A percentile compares a stretch with the other conserved stretches of the same genome.
phyloP scores from a whole-genome alignment of 2,329 filamentous ascomycete genomes.

The Huntiella decipiens region DNA sequence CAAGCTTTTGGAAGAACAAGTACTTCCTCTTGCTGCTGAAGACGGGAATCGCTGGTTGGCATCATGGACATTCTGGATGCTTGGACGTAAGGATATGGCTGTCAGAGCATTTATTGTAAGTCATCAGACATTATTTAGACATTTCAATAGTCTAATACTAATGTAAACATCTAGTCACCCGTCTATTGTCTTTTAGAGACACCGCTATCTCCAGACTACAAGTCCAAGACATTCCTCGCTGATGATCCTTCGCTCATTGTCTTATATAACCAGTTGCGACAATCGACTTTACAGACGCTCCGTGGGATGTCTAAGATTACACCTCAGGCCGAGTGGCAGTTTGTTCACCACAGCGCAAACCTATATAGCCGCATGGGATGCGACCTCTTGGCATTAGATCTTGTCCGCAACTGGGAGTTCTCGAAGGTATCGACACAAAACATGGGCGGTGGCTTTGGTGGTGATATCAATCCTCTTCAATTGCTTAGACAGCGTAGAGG shows the following conservation, averaged over 20 bases:
- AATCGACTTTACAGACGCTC: conserved; percentile 64
- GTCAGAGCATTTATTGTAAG: conserved; percentile 65
- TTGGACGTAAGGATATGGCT: conserved; percentile 63
- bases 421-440: conserved; percentile 25
- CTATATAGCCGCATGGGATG: conserved; percentile 86
- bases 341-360: conserved; percentile 68
- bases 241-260: conserved; percentile 82
- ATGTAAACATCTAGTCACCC: conserved; percentile 38
- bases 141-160: neutral
- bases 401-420: conserved; percentile 74
- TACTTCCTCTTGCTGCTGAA: conserved; percentile 56
- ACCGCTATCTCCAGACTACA: conserved; percentile 47
- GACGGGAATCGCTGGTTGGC: conserved; percentile 86
- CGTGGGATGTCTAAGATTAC: conserved; percentile 68
- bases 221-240: conserved; percentile 62
- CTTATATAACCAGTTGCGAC: conserved; percentile 69
- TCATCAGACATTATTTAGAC: conserved; percentile 7
- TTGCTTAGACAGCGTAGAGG: conserved; percentile 46
- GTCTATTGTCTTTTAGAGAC: conserved; percentile 55
- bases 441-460: conserved; percentile 21
- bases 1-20: conserved; percentile 57
- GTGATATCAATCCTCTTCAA: conserved; percentile 41
- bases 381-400: conserved; percentile 68
- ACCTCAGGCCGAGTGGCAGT: conserved; percentile 67
- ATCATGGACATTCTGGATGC: conserved; percentile 90